A percentile compares a stretch with the other conserved stretches of the same genome.
Conservation (phyloP, 1,139 yeast genomes). For the Lodderomyces theae region DNA sequence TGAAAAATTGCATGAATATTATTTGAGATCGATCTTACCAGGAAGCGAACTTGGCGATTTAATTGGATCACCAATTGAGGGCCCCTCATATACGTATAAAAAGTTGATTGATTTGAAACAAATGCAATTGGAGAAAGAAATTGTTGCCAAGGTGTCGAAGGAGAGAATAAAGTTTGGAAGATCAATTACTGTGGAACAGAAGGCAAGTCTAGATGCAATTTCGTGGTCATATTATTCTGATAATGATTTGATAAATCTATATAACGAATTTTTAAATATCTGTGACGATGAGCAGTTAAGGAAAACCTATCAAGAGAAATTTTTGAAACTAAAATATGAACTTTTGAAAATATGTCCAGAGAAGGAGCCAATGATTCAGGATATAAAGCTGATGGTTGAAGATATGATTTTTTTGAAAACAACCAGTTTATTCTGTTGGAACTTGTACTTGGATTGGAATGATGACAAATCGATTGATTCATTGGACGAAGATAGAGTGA, state of each 20-base stretch:
- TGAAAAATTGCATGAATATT: constrained; percentile 38
- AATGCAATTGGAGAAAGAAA: constrained; percentile 37
- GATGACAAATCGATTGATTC: constrained; percentile 53
- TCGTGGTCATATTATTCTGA: constrained; percentile 50
- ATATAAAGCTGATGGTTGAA: constrained; percentile 57
- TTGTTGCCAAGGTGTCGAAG: constrained; percentile 27
- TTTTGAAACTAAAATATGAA: constrained; percentile 55
- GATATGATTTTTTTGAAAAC: constrained; percentile 73
- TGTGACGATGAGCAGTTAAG: constrained; percentile 64
- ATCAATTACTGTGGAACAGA: constrained; percentile 30
- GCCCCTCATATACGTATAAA: constrained; percentile 47
- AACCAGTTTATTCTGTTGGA: constrained; percentile 68
- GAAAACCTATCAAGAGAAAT: constrained; percentile 55
- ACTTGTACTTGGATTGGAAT: constrained; percentile 69
- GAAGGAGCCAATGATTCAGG: constrained; percentile 28
- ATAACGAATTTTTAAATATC: constrained; percentile 55
- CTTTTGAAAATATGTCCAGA: constrained; percentile 48
- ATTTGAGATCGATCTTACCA: constrained; percentile 58
- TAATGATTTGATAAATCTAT: constrained; percentile 53
- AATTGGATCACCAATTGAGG: constrained; percentile 50
- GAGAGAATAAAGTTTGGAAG: constrained; percentile 43
- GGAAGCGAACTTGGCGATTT: constrained; percentile 58
- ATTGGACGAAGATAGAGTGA: constrained; percentile 47
- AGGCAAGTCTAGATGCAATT: constrained; percentile 33
- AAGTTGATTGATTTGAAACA: constrained; percentile 49